Percentiles rank a stretch among this genome's conserved stretches.
Conservation (phyloP, 1,284 basidiomycete genomes). For the Cerrena zonata region DNA sequence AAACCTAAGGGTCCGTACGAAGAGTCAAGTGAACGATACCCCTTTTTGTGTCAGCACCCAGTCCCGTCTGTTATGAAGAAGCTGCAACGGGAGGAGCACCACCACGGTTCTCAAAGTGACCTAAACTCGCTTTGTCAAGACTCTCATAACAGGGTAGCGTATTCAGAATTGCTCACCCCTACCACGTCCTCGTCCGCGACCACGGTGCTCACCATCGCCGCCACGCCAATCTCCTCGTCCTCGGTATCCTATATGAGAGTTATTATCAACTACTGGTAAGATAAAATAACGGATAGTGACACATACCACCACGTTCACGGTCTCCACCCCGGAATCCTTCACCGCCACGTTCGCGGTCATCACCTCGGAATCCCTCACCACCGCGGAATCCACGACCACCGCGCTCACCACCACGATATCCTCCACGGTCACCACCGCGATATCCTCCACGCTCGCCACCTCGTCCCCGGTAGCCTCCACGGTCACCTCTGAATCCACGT, state of each 20-base stretch:
- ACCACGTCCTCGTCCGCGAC: slow-evolving; percentile 41
- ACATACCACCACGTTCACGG: slow-evolving; percentile 30
- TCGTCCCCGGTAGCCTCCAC: slow-evolving; percentile 28
- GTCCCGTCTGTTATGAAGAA: slow-evolving; percentile 1
- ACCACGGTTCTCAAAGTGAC: slow-evolving; percentile 18
- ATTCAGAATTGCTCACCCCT: slow-evolving; percentile 20
- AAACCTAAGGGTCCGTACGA: neutral
- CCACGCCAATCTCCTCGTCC: slow-evolving; percentile 31
- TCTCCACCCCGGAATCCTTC: slow-evolving; percentile 29
- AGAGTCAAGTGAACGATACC: neutral
- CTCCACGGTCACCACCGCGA: slow-evolving; percentile 32
- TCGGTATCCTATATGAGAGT: slow-evolving; percentile 23
- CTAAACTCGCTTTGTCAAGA: too few relatives aligned
- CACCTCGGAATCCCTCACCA: slow-evolving; percentile 29
- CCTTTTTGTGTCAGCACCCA: neutral
- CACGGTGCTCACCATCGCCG: slow-evolving; percentile 34
- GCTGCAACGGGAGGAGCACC: slow-evolving; percentile 18
- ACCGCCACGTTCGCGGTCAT: slow-evolving; percentile 37
- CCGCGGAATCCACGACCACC: slow-evolving; percentile 33
- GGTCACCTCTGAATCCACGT: slow-evolving; percentile 15
- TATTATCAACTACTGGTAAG: too few relatives aligned
- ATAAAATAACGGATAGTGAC: slow-evolving; percentile 3
- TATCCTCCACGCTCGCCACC: slow-evolving; percentile 32
- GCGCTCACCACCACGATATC: slow-evolving; percentile 29
- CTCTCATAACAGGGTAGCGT: neutral